Conservation (phyloP, 2,329 filamentous ascomycete genomes). For the Talaromyces pinophilus region DNA sequence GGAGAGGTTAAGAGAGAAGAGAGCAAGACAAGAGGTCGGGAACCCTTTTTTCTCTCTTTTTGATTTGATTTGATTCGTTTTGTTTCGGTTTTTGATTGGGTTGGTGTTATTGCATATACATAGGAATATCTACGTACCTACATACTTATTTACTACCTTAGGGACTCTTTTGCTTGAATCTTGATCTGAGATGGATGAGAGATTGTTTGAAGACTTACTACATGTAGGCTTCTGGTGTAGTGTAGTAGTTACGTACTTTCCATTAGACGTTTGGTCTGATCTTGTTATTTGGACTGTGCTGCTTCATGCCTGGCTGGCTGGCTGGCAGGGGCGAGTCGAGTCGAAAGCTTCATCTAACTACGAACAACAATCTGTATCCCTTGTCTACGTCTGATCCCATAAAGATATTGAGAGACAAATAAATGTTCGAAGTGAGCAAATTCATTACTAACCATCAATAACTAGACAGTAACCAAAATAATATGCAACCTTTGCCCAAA, state of each 20-base stretch:
- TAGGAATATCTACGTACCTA: neutral
- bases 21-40: constrained; percentile 5
- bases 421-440: neutral
- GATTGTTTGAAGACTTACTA: neutral
- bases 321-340: neutral
- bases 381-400: neutral
- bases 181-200: neutral
- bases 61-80: neutral
- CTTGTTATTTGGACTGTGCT: too few relatives aligned
- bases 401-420: neutral
- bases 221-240: too few relatives aligned
- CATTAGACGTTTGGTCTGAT: too few relatives aligned
- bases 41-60: neutral
- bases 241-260: too few relatives aligned
- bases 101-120: neutral
- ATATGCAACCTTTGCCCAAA: neutral
- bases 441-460: neutral
- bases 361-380: too few relatives aligned
- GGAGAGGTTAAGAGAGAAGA: neutral
- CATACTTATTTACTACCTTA: neutral
- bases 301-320: too few relatives aligned
- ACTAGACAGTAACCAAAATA: neutral
- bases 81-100: neutral
- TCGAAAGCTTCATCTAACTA: neutral
- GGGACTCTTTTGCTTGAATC: neutral